phyloP scores from a whole-genome alignment of 2,329 filamentous ascomycete genomes.

The Pseudogymnoascus sp. region DNA sequence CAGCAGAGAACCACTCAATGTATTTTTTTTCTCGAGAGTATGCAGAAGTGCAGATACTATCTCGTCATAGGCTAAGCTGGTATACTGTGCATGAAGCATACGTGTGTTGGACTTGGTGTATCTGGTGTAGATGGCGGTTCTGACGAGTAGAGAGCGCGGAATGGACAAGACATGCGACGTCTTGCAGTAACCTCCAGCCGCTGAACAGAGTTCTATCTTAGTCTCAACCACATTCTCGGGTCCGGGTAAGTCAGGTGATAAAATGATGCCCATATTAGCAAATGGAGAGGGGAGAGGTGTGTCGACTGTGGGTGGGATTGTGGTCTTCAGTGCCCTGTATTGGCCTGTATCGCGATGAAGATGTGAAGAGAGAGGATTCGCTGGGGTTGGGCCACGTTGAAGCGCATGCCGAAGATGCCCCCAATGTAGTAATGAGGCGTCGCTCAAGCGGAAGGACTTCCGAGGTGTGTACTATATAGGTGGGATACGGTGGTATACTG shows the following conservation, averaged over 20 bases:
- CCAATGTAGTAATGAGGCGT: slow-evolving; percentile 2
- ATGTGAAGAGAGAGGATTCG: neutral
- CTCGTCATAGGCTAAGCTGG: slow-evolving; percentile 2
- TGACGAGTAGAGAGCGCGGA: neutral
- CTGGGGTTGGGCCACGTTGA: slow-evolving; percentile 4
- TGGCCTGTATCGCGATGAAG: neutral
- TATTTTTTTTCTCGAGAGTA: neutral
- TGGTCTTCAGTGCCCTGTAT: neutral
- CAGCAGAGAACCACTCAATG: neutral
- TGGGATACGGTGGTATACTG: neutral
- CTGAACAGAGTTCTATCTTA: slow-evolving; percentile 3
- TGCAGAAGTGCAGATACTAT: neutral
- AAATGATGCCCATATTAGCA: neutral
- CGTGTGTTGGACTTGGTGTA: neutral
- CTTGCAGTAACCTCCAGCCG: slow-evolving; percentile 2
- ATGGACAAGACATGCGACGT: neutral
- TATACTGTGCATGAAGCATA: slow-evolving; percentile 3
- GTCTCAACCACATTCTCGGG: slow-evolving; percentile 4
- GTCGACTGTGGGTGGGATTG: neutral
- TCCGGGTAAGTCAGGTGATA: slow-evolving; percentile 4
- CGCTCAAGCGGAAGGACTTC: slow-evolving; percentile 1
- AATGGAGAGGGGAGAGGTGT: neutral
- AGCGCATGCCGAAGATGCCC: neutral
- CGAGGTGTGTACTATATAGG: neutral
- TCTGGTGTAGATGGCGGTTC: neutral